Evolutionary conservation across 768 basidiomycete species (phyloP), one percentile per base, ranked within the genome.

Genomic region (Pulveroboletus sp.): DNA sequence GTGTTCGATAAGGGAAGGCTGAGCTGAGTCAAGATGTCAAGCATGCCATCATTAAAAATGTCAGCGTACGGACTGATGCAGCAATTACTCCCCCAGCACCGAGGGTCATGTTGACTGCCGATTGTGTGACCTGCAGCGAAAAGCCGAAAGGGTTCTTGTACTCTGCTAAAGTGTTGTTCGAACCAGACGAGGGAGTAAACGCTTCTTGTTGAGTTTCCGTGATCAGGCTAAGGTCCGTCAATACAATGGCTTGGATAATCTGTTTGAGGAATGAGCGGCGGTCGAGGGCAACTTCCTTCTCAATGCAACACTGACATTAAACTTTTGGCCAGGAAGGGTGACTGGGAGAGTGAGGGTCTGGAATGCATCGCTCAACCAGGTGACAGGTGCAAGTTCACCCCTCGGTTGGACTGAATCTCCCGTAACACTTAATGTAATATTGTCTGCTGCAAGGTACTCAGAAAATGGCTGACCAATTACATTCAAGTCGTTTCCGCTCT

Each of bases 71-170:
- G 61, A 85, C 82, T 64, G 75, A 65, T 27, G 83, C 83, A 33
- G 79, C 72, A 49, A 80, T 68, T 26, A 70, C 61, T 5, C 82
- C 81, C 18, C 70, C 69, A 6, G 67, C 67, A 15, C 67, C 70
- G 40, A 89, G 65, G 41, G 72, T 71, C 54, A 88, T 77, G 21
- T 76, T 74, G 58, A 86, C 73, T 1, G 75, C 73, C 2, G 80
- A 70, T 54, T 77, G 72, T 10, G 81, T 63, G 21, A 85, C 82
- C 58, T 86, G 83, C 46, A 88, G 62, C 10, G 81, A 78, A 68
- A 89, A 89, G 4, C 86, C 86, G 61, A 88, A 88, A 1, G 86
- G 86, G 65, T 87, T 89, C 65, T 77, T 79, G 64, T 84, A 85
- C 54, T 73, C 68, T 14, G 80, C 82, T 3, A 81, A 47, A 0